Evolutionary conservation across 139 green algal genomes (phyloP).

Genomic region (Chlorella sp.): DNA sequence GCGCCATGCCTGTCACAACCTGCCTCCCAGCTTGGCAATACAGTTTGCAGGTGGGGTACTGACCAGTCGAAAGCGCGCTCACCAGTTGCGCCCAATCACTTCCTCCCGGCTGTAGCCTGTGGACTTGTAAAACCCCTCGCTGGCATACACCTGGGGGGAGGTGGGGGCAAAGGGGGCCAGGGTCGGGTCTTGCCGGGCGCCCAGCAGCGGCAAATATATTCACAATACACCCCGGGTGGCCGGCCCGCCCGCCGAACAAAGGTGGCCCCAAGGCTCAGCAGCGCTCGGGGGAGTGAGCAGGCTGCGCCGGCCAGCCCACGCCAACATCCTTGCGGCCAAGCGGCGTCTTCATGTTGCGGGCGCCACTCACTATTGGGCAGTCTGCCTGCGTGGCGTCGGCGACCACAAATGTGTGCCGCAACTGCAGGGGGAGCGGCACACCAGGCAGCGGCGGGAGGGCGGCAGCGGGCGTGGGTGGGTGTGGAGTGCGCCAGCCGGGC

Average conservation of each 20-base stretch:
- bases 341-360: too few relatives aligned
- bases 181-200: not conserved
- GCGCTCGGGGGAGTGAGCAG: not conserved
- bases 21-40: not conserved
- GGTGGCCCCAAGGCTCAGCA: too few relatives aligned
- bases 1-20: too few relatives aligned
- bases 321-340: too few relatives aligned
- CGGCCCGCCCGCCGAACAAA: too few relatives aligned
- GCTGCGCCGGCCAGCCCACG: too few relatives aligned
- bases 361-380: constrained; percentile 74
- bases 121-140: constrained; percentile 94
- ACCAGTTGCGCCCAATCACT: constrained; percentile 97
- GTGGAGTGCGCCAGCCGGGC: too few relatives aligned
- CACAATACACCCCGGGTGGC: too few relatives aligned
- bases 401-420: constrained; percentile 76
- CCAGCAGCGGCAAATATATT: too few relatives aligned
- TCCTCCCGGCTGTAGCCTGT: constrained; percentile 96
- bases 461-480: not conserved
- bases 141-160: constrained; percentile 81
- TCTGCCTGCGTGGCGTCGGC: constrained; percentile 95
- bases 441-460: not conserved
- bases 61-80: not conserved
- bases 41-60: too few relatives aligned
- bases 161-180: not conserved
- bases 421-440: not conserved